Evolutionary conservation across 306 rosid genomes (phyloP), one percentile per base, ranked within the genome.

Genomic region (Myrica gale): DNA sequence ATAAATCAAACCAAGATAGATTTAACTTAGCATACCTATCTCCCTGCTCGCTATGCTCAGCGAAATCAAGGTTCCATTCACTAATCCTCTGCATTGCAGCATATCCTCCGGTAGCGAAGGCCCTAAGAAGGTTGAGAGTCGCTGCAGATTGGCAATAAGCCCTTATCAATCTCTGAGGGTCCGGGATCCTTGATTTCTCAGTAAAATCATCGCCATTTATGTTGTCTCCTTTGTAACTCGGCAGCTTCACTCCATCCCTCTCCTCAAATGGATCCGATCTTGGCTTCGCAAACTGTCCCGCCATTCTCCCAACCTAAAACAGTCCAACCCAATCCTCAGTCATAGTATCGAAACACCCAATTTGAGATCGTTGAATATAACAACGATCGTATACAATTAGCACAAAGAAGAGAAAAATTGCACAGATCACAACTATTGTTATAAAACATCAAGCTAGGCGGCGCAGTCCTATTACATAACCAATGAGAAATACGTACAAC

Each of bases 81-180:
- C 87, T 86, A 51, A 90, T 83, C 81, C 96, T 90, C 80, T 90
- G 96, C 91, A 90, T 88, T 15, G 96, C 89, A 2, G 92, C 96
- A 72, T 90, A 90, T n/a, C 96, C 96, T 83, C 91, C 96, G 0
- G 89, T 90, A 68, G 96, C 90, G 21, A 90, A 88, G 76, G 96
- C 78, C 77, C 96, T 80, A 37, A 90, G 91, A 73, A 90, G 84
- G 72, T 90, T 90, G 62, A 90, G 78, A 55, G 96, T 90, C 3
- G 92, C 89, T 9, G 96, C 88, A 26, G 96, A 90, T 55, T 90
- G 96, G 67, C 86, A 81, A 65, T 90, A 90, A 48, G 96, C 96
- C 88, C 89, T 80, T 12, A 88, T 83, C 88, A 90, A 62, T 85
- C 96, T 86, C 72, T 90, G 85, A 5, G 96, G 96, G 47, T 90